Percentiles rank a stretch among this genome's conserved stretches.
These are phyloP conservation scores for Sclerotiophoma versabilis DNA, from an alignment of 2,329 filamentous ascomycete species.

Conservation along the genomic window DNA sequence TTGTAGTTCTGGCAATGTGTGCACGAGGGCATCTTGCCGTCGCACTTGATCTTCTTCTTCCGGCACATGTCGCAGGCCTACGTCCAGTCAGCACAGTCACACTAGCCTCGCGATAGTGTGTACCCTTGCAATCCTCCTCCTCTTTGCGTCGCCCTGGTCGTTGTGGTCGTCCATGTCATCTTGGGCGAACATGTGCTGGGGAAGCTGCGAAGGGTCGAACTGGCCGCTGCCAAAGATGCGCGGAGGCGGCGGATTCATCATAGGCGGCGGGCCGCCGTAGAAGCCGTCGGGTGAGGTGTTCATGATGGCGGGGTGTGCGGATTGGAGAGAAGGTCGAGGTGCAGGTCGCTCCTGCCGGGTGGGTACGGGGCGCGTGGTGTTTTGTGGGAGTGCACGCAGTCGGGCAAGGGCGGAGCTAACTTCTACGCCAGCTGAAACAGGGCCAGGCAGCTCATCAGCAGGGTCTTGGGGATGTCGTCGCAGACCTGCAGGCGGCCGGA, in stretches of 20 bases:
- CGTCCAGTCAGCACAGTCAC: conserved; percentile 30
- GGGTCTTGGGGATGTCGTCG: conserved; percentile 33
- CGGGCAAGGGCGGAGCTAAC: conserved; percentile 23
- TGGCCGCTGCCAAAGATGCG: conserved; percentile 50
- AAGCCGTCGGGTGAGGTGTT: conserved; percentile 43
- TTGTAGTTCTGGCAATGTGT: conserved; percentile 98
- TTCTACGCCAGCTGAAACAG: conserved; percentile 41
- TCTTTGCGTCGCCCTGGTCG: conserved; percentile 77
- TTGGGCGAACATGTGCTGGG: conserved; percentile 55
- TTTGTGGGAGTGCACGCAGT: conserved; percentile 29
- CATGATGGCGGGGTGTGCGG: conserved; percentile 31
- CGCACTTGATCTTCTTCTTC: conserved; percentile 97
- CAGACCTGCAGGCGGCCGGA: conserved; percentile 36
- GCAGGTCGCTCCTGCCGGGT: conserved; percentile 23
- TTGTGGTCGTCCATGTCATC: conserved; percentile 61
- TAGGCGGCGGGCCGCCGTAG: conserved; percentile 46
- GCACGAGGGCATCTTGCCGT: conserved; percentile 93
- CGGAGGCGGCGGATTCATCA: conserved; percentile 49
- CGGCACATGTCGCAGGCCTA: conserved; percentile 96
- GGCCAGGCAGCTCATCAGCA: conserved; percentile 31
- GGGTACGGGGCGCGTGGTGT: conserved; percentile 24
- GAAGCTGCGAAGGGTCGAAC: conserved; percentile 48
- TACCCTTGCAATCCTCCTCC: conserved; percentile 86
- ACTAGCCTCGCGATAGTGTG: conserved; percentile 25
- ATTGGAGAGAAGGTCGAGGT: conserved; percentile 4